These are phyloP conservation scores for Alternaria triticimaculans DNA, from an alignment of 2,329 filamentous ascomycete genomes.

Conservation along the genomic window DNA sequence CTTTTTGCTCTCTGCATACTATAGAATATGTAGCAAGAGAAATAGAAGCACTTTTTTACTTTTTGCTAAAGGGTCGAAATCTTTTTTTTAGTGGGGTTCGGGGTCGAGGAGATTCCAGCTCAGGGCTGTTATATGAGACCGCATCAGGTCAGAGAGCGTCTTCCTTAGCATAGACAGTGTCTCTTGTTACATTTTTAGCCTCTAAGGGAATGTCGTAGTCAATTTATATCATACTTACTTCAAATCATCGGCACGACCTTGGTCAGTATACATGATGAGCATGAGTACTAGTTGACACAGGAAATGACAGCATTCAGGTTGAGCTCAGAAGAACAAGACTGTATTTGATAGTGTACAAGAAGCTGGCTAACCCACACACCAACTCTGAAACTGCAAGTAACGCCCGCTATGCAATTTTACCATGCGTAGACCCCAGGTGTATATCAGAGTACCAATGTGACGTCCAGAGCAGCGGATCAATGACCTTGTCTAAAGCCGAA, in stretches of 20 bases:
- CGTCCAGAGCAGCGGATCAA: background rate
- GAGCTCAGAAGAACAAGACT: background rate
- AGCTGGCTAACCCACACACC: background rate
- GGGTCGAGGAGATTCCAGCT: background rate
- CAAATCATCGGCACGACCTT: background rate
- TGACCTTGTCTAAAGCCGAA: background rate
- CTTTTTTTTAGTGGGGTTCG: background rate
- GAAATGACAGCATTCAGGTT: background rate
- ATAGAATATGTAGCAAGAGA: background rate
- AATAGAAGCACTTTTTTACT: background rate
- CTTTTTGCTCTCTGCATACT: background rate
- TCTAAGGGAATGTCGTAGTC: background rate
- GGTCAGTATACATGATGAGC: background rate
- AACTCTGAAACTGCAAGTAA: constrained; percentile 3
- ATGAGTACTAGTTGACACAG: background rate
- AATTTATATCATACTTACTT: background rate
- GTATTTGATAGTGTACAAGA: constrained; percentile 3
- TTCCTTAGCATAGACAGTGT: background rate
- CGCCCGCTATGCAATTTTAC: constrained; percentile 18
- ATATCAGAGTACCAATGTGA: background rate
- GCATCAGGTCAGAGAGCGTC: background rate
- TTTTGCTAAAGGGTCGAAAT: background rate
- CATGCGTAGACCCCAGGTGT: background rate
- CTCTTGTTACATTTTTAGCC: background rate
- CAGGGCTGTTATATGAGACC: background rate